Conservation (phyloP, 805 yeast species). For the Pichia paraexigua region DNA sequence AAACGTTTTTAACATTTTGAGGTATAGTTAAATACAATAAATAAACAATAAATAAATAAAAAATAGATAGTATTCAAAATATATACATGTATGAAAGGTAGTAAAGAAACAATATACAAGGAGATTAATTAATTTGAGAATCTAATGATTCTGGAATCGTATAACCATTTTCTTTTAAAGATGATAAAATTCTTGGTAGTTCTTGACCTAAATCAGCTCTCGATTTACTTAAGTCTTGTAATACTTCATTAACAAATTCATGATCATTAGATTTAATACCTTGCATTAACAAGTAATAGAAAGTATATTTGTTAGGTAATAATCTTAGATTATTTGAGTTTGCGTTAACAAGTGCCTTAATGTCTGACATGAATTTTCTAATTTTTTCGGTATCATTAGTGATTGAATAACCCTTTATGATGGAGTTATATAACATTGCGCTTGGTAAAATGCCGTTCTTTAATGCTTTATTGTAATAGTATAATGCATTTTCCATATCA, state of each 20-base stretch:
- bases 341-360: conserved; percentile 20
- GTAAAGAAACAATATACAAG: not conserved
- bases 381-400: conserved; percentile 31
- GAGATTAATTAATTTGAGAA: not conserved
- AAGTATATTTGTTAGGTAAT: conserved; percentile 43
- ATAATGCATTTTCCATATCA: conserved; percentile 33
- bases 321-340: conserved; percentile 14
- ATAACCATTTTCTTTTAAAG: conserved; percentile 15
- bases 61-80: not conserved
- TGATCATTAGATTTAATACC: conserved; percentile 29
- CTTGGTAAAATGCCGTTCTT: conserved; percentile 28
- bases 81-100: not conserved
- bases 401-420: conserved; percentile 42
- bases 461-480: conserved; percentile 32
- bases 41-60: not conserved
- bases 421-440: conserved; percentile 35
- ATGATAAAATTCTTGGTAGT: conserved; percentile 31
- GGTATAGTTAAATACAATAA: not conserved
- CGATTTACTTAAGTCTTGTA: conserved; percentile 32
- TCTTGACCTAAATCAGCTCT: conserved; percentile 31
- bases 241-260: conserved; percentile 28
- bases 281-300: conserved; percentile 37
- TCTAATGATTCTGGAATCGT: conserved; percentile 13
- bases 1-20: too few species aligned
- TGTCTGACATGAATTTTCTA: conserved; percentile 31